Base-by-base conservation (phyloP, 495 filamentous ascomycete species). In the Achaetomiella virescens region DNA sequence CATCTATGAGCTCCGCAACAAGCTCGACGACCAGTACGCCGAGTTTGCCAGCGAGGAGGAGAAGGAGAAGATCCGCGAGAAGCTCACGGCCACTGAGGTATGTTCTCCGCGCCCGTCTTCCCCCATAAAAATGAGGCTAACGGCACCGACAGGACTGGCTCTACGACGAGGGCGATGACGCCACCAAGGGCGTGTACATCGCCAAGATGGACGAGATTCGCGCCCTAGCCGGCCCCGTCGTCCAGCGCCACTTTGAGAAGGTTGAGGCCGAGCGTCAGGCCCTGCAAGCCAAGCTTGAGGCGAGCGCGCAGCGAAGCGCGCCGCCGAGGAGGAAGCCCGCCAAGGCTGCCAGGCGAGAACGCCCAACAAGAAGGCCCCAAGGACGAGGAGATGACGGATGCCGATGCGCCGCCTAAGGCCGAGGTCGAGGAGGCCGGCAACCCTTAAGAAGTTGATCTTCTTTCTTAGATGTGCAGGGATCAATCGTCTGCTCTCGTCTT, bases 161-260 rank as follows among this genome's bases (percentile, higher is more conserved):
- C 51, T 97, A 98, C 74, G 91, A 96, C 61, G 93, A 97, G 25
- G 93, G 93, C 61, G 91, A 97, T 55, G 93, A 97, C 69, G 81
- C 91, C 66, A 91, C 89, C 65, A 96, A 96, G 79, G 89, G 87
- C 37, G 75, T 91, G 59, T 99, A 99, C 74, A 79, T 91, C 47
- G 80, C 88, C 66, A 97, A 97, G 81, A 87, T 92, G 72, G 92
- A 97, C 55, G 93, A 99, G 70, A 90, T 99, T 71, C 88, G 89
- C 64, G 84, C 89, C 62, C 77, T 95, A 52, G 86, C 90, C 45
- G 92, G 91, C 17, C 95, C 93, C 57, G 88, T 98, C 71, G 84
- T 90, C 47, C 91, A 96, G 76, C 86, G 91, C 54, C 90, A 96
- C 82, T 87, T 89, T 66, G 93, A 98, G 72, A 96, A 95, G 78